phyloP scores from a whole-genome alignment of 1,284 basidiomycete species.

The Wallemia mellicola region DNA sequence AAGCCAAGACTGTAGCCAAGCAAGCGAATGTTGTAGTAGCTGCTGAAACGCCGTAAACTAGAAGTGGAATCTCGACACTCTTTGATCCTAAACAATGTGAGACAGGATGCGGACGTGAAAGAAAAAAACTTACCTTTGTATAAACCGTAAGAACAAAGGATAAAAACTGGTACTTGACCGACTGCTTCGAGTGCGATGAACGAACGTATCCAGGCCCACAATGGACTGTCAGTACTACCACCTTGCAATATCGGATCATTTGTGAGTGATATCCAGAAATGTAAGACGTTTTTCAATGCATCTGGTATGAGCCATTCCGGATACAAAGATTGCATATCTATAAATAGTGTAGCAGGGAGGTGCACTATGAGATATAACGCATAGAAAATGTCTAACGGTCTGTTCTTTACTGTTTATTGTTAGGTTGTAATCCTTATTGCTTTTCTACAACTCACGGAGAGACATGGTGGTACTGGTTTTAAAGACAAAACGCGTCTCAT shows the following conservation, averaged over 20 bases:
- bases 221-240: constrained; percentile 18
- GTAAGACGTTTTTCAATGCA: constrained; percentile 18
- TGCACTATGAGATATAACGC: neutral
- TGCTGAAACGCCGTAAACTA: constrained; percentile 44
- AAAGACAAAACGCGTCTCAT: too few species aligned
- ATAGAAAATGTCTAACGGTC: neutral
- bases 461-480: too few species aligned
- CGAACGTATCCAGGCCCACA: constrained; percentile 28
- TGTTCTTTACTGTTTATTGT: neutral
- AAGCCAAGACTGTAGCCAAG: constrained; percentile 26
- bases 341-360: neutral
- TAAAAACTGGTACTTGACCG: constrained; percentile 47
- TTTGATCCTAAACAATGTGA: neutral
- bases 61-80: constrained; percentile 25
- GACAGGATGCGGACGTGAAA: neutral
- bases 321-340: constrained; percentile 28
- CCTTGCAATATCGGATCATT: constrained; percentile 2
- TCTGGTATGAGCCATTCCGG: constrained; percentile 23
- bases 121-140: constrained; percentile 24
- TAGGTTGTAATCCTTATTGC: too few species aligned
- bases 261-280: constrained; percentile 5
- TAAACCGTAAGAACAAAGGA: constrained; percentile 32
- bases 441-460: too few species aligned
- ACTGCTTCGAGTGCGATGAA: constrained; percentile 30
- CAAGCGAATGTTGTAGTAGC: constrained; percentile 45